These are phyloP conservation scores for Rhodotorula kratochvilovae DNA, from an alignment of 768 basidiomycete species.

Conservation along the genomic window DNA sequence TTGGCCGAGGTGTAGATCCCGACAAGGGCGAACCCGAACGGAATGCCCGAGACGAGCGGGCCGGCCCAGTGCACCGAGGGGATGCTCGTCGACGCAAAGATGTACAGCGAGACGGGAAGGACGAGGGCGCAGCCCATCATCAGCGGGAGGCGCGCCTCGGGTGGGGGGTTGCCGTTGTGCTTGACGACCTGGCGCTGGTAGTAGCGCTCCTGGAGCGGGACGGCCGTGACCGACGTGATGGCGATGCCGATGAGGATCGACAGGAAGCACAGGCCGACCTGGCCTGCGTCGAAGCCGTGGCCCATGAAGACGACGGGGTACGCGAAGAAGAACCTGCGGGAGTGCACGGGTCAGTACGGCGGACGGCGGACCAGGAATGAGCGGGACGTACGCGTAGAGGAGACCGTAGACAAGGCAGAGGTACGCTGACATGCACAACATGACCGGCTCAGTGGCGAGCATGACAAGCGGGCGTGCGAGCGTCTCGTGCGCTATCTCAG, in stretches of 20 bases:
- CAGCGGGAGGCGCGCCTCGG: constrained; percentile 43
- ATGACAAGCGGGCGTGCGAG: constrained; percentile 61
- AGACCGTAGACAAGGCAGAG: constrained; percentile 55
- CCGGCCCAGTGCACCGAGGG: constrained; percentile 44
- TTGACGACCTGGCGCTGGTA: constrained; percentile 31
- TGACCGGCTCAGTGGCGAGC: constrained; percentile 61
- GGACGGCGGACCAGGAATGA: background rate
- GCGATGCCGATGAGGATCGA: constrained; percentile 31
- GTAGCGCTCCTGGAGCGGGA: constrained; percentile 42
- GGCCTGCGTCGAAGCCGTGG: constrained; percentile 20
- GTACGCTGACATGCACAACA: constrained; percentile 61
- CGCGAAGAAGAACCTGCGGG: background rate
- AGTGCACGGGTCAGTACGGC: background rate
- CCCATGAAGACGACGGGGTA: constrained; percentile 20
- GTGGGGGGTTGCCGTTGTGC: background rate
- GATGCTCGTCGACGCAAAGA: constrained; percentile 47
- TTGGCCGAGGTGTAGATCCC: constrained; percentile 43
- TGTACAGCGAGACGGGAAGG: constrained; percentile 47
- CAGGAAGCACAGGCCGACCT: constrained; percentile 10
- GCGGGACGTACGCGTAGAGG: background rate
- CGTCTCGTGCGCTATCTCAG: constrained; percentile 58
- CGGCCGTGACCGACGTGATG: constrained; percentile 16
- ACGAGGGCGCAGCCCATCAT: constrained; percentile 45
- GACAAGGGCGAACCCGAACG: constrained; percentile 33
- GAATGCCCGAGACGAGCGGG: constrained; percentile 27